Percentiles rank a stretch among this genome's conserved stretches.
Evolutionary conservation across 306 rosid species (phyloP).

Genomic region (Geum urbanum): DNA sequence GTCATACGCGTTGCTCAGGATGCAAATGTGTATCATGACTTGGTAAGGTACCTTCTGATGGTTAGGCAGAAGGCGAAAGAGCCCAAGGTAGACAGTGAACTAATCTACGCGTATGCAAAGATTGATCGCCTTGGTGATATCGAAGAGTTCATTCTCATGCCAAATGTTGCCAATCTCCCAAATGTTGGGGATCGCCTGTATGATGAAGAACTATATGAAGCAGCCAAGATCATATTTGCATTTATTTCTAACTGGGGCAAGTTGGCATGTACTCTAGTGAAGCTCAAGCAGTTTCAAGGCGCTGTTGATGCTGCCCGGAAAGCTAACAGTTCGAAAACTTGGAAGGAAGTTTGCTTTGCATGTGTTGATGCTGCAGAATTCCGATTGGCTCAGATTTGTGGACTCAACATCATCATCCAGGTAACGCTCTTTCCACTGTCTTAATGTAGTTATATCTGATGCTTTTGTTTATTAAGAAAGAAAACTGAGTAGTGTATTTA

Average conservation of each 20-base stretch:
- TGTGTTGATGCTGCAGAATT: conserved; percentile 97
- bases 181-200: conserved; percentile 85
- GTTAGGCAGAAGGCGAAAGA: conserved; percentile 92
- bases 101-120: conserved; percentile 97
- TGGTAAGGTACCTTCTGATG: conserved; percentile 93
- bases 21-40: conserved; percentile 73
- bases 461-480: conserved; percentile 6
- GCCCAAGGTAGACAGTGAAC: conserved; percentile 97
- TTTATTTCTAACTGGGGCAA: conserved; percentile 97
- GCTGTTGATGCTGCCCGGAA: conserved; percentile 98
- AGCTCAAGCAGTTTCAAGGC: conserved; percentile 84
- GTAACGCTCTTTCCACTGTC: conserved; percentile 25
- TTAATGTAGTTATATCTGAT: not conserved
- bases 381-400: conserved; percentile 98
- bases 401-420: conserved; percentile 93
- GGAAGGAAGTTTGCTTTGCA: conserved; percentile 98
- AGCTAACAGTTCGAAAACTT: conserved; percentile 95
- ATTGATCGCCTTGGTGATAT: conserved; percentile 88
- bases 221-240: conserved; percentile 90
- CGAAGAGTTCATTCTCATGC: conserved; percentile 97
- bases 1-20: conserved; percentile 85
- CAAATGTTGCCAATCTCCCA: conserved; percentile 97
- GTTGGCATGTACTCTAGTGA: conserved; percentile 85
- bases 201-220: conserved; percentile 91
- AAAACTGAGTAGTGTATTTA: not conserved